These are phyloP conservation scores for Theileria annulata DNA, from an alignment of 169 alveolate species.

Conservation along the genomic window DNA sequence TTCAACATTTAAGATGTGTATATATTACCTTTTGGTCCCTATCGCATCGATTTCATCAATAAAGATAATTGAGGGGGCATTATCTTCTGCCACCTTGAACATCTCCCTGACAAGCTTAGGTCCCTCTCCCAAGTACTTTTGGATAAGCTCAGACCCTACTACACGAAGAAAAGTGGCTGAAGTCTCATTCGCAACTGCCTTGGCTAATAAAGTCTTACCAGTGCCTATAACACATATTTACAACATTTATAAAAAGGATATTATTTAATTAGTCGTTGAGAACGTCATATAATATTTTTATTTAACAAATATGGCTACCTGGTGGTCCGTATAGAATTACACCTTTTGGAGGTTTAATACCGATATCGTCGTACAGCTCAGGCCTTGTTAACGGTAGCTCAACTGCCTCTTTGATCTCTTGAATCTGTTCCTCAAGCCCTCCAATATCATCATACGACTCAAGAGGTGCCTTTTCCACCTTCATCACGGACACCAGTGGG, in stretches of 20 bases:
- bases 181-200: slow-evolving; percentile 97
- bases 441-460: slow-evolving; percentile 99
- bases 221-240: slow-evolving; percentile 32
- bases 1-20: too few relatives aligned
- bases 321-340: slow-evolving; percentile 93
- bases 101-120: slow-evolving; percentile 99
- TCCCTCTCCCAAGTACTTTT: slow-evolving; percentile 98
- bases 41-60: slow-evolving; percentile 99
- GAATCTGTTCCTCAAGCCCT: slow-evolving; percentile 97
- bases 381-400: slow-evolving; percentile 98
- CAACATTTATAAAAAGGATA: neutral
- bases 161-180: slow-evolving; percentile 98
- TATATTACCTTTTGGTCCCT: slow-evolving; percentile 91
- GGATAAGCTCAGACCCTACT: slow-evolving; percentile 98
- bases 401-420: slow-evolving; percentile 92
- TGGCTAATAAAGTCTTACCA: slow-evolving; percentile 92
- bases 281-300: too few relatives aligned
- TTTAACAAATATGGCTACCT: too few relatives aligned
- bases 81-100: slow-evolving; percentile 98
- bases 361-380: slow-evolving; percentile 98
- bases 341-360: slow-evolving; percentile 95
- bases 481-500: slow-evolving; percentile 95
- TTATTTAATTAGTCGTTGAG: too few relatives aligned
- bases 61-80: slow-evolving; percentile 98
- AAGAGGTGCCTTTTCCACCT: slow-evolving; percentile 98